These are phyloP conservation scores for Rhazya stricta DNA, from an alignment of 257 asterid genomes.

Conservation along the genomic window DNA sequence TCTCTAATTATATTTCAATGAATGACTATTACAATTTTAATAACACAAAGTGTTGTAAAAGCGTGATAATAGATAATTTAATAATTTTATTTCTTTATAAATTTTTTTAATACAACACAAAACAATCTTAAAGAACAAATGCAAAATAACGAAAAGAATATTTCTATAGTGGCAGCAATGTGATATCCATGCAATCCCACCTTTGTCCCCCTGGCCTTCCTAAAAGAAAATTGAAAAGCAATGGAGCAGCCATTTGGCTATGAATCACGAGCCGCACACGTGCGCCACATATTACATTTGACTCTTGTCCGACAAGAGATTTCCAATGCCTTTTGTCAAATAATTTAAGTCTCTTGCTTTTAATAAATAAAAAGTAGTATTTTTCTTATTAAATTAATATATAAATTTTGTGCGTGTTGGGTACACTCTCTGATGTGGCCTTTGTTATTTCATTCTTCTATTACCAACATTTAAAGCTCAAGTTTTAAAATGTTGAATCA, in stretches of 20 bases:
- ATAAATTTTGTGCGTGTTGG: too few species aligned
- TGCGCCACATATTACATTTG: conserved; percentile 14
- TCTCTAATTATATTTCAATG: too few species aligned
- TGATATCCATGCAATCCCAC: background rate
- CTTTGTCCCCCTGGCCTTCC: background rate
- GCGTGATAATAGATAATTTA: too few species aligned
- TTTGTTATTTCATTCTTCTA: too few species aligned
- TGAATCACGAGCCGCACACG: conserved; percentile 16
- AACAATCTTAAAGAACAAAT: too few species aligned
- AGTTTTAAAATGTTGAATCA: conserved; percentile 26
- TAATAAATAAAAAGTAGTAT: conserved; percentile 9
- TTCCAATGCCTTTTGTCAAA: conserved; percentile 18
- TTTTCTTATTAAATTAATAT: conserved; percentile 14
- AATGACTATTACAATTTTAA: too few species aligned
- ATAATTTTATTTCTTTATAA: too few species aligned
- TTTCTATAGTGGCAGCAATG: too few species aligned
- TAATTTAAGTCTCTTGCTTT: conserved; percentile 1
- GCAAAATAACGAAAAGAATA: background rate
- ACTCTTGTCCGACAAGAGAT: conserved; percentile 16
- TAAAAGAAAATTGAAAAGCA: background rate
- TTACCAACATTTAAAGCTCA: too few species aligned
- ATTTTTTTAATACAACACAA: too few species aligned
- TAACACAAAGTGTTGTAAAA: too few species aligned
- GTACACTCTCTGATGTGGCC: too few species aligned
- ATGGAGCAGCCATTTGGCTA: conserved; percentile 12